phyloP scores from a whole-genome alignment of 208 protist genomes.

The Leishmania martiniquensis region DNA sequence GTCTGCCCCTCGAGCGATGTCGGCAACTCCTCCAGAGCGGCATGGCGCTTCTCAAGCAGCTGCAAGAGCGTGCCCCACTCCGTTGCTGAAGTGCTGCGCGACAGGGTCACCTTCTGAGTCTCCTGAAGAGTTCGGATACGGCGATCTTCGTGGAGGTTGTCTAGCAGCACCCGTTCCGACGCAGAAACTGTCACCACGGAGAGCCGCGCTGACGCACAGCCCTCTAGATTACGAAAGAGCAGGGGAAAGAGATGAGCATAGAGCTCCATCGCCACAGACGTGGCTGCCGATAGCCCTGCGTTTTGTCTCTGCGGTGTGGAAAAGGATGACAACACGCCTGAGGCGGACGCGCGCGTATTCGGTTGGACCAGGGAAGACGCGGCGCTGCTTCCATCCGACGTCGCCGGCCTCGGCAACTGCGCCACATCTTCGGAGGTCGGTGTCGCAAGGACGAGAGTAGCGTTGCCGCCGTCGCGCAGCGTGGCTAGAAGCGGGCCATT shows the following conservation, averaged over 20 bases:
- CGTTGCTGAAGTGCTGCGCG: slow-evolving; percentile 34
- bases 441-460: slow-evolving; percentile 50
- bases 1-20: slow-evolving; percentile 47
- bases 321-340: neutral
- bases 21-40: slow-evolving; percentile 22
- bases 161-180: slow-evolving; percentile 46
- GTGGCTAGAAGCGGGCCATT: slow-evolving; percentile 54
- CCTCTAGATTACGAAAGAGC: slow-evolving; percentile 51
- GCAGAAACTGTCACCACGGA: slow-evolving; percentile 56
- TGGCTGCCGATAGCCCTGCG: slow-evolving; percentile 13
- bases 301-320: neutral
- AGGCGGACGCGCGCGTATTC: neutral
- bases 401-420: neutral
- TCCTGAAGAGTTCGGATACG: slow-evolving; percentile 42
- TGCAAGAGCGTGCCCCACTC: slow-evolving; percentile 57
- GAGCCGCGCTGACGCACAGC: slow-evolving; percentile 37
- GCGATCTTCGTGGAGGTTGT: slow-evolving; percentile 43
- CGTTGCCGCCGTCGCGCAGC: slow-evolving; percentile 43
- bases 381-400: neutral
- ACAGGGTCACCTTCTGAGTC: slow-evolving; percentile 29
- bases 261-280: slow-evolving; percentile 50
- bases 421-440: slow-evolving; percentile 39
- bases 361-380: neutral
- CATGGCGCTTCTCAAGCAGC: slow-evolving; percentile 48
- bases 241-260: slow-evolving; percentile 54